Evolutionary conservation across 257 asterid genomes (phyloP).

Genomic region (Solanum sejunctum): DNA sequence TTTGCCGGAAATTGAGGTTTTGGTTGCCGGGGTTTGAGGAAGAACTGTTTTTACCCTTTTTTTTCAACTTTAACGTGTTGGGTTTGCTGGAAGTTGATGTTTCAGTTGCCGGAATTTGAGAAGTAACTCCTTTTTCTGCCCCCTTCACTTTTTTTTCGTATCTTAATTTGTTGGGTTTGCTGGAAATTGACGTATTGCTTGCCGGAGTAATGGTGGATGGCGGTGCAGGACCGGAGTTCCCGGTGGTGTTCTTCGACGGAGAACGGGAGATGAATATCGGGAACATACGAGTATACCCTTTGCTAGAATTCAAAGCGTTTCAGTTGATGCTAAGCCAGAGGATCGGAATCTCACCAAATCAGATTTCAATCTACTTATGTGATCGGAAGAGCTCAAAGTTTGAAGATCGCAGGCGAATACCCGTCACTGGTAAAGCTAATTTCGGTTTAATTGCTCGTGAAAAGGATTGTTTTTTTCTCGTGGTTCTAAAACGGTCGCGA

Average conservation of each 20-base stretch:
- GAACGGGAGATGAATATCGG: slow-evolving; percentile 69
- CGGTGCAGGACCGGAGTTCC: slow-evolving; percentile 43
- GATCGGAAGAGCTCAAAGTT: slow-evolving; percentile 19
- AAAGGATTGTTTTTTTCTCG: slow-evolving; percentile 49
- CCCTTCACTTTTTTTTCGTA: not conserved
- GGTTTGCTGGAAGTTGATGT: not conserved
- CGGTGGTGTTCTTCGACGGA: slow-evolving; percentile 74
- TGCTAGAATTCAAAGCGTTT: slow-evolving; percentile 64
- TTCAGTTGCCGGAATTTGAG: not conserved
- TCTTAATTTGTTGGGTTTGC: not conserved
- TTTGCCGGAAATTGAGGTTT: not conserved
- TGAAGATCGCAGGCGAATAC: slow-evolving; percentile 48
- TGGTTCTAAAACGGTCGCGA: slow-evolving; percentile 66
- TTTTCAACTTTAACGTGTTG: not conserved
- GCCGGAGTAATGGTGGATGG: slow-evolving; percentile 46
- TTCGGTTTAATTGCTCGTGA: slow-evolving; percentile 40
- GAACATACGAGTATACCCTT: slow-evolving; percentile 31
- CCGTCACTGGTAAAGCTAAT: slow-evolving; percentile 67
- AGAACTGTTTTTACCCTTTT: not conserved
- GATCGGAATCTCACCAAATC: slow-evolving; percentile 88
- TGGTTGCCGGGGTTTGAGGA: not conserved
- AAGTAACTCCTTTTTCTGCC: not conserved
- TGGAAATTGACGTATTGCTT: not conserved
- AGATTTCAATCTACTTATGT: slow-evolving; percentile 66
- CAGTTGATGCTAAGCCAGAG: slow-evolving; percentile 61